phyloP scores from a whole-genome alignment of 2,329 filamentous ascomycete species.

The Endocalyx cinctus region DNA sequence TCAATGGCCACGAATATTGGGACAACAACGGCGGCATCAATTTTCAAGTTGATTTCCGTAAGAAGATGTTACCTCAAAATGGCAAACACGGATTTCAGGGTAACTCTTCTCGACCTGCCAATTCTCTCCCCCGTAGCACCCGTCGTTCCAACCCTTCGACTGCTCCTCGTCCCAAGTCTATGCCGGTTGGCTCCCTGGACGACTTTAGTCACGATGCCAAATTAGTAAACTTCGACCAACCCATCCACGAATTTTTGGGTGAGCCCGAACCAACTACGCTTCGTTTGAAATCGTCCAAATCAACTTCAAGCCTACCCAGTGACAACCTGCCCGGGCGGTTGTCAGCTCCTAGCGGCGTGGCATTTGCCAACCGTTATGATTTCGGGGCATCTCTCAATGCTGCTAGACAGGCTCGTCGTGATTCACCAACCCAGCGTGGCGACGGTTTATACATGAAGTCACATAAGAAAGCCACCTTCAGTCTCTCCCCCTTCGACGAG shows the following conservation, averaged over 20 bases:
- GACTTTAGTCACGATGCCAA: conserved; percentile 65
- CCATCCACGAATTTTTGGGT: conserved; percentile 58
- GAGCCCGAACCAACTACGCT: conserved; percentile 57
- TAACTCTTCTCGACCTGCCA: conserved; percentile 44
- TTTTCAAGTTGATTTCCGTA: conserved; percentile 90
- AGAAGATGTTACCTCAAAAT: conserved; percentile 63
- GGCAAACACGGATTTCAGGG: conserved; percentile 51
- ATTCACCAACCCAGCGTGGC: conserved; percentile 45
- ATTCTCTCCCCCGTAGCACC: conserved; percentile 64
- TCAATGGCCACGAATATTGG: conserved; percentile 84
- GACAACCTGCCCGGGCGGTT: conserved; percentile 53
- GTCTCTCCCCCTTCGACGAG: conserved; percentile 13
- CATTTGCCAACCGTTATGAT: conserved; percentile 91
- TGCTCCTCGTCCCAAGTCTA: conserved; percentile 48
- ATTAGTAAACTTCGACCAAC: conserved; percentile 50
- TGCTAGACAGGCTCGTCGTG: conserved; percentile 71
- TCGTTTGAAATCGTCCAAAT: conserved; percentile 66
- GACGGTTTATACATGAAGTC: conserved; percentile 56
- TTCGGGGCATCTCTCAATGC: conserved; percentile 88
- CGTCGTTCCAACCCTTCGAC: conserved; percentile 40
- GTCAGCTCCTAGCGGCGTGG: conserved; percentile 58
- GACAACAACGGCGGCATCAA: conserved; percentile 87
- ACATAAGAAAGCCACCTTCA: conserved; percentile 33
- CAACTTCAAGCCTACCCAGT: conserved; percentile 57
- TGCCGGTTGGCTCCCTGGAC: conserved; percentile 55